Percentiles rank a stretch among this genome's conserved stretches.
These are phyloP conservation scores for Aspergillus carlsbadensis DNA, from an alignment of 495 filamentous ascomycete species.

Conservation along the genomic window DNA sequence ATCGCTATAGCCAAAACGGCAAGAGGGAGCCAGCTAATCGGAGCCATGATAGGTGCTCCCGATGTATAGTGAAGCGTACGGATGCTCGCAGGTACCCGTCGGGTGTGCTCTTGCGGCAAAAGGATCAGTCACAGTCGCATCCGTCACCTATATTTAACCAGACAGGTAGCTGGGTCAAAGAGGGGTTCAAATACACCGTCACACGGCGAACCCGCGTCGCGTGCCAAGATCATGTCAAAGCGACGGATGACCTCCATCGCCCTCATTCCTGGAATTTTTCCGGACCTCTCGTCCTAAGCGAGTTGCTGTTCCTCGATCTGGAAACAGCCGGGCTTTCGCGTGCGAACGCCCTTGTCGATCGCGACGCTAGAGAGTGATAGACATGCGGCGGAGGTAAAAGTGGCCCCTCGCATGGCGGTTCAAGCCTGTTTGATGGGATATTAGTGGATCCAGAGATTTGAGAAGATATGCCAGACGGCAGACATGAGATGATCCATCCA, in stretches of 20 bases:
- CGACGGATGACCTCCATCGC: not conserved
- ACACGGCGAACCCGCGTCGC: not conserved
- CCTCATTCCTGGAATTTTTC: constrained; percentile 4
- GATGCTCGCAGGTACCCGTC: not conserved
- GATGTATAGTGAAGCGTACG: not conserved
- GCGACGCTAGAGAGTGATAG: not conserved
- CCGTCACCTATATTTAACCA: not conserved
- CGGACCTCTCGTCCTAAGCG: not conserved
- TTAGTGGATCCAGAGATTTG: not conserved
- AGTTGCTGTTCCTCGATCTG: not conserved
- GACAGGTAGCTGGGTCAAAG: not conserved
- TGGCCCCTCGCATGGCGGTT: not conserved
- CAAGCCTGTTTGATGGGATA: not conserved
- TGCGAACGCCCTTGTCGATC: not conserved
- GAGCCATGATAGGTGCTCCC: not conserved
- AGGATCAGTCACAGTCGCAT: not conserved
- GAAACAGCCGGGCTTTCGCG: not conserved
- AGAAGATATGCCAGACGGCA: not conserved
- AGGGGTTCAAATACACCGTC: not conserved
- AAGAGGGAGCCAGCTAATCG: not conserved
- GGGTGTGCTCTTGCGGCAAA: not conserved
- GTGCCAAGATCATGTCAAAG: not conserved
- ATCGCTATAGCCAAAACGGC: not conserved
- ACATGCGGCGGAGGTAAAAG: not conserved
- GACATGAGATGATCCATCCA: too few relatives aligned